Evolutionary conservation across 305 asterid genomes (phyloP), one percentile per base, ranked within the genome.

Genomic region (Solanum chacoense): DNA sequence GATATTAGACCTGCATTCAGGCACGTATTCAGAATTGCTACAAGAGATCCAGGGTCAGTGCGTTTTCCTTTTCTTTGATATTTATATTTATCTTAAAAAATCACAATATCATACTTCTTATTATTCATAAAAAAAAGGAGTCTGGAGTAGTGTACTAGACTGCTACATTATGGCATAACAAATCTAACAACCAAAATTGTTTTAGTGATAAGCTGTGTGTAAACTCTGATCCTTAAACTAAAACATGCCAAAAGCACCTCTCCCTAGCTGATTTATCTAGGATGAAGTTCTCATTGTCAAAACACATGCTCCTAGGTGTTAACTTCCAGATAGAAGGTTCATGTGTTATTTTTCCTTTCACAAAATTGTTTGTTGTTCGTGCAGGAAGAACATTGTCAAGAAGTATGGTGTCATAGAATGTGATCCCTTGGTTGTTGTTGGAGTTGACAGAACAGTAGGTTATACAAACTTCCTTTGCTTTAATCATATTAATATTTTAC

Each of bases 1-100:
- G 98, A 96, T 89, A 94, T 97, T 87, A 96, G 98, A 79, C 99
- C 99, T 88, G 99, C 99, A 38, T 97, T 97, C 91, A 94, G 95
- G 92, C 99, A 97, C 91, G 32, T 88, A 77, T 89, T 96, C 93
- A 96, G 93, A 94, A 90, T 93, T 59, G 90, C 97, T 87, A 71
- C 94, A 14, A 95, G 88, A 87, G 95, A 92, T 88, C 88, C 93
- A n/a, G 97, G 98, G 99, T 97, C 85, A 92, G 95, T 74, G 22
- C 32, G 26, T 87, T 36, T 86, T 72, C 72, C 85, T 34, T 86
- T 87, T 38, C 11, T 83, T 31, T 18, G 80, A 1, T 24, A 81
- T 50, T 18, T 83, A 1, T 24, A 81, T 50, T 18, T 83, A 50
- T 85, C 90, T 71, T 88, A 37, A 87, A 81, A 80, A 31, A 75